Conservation (phyloP, 2,329 filamentous ascomycete species). For the Aspergillus texensis region DNA sequence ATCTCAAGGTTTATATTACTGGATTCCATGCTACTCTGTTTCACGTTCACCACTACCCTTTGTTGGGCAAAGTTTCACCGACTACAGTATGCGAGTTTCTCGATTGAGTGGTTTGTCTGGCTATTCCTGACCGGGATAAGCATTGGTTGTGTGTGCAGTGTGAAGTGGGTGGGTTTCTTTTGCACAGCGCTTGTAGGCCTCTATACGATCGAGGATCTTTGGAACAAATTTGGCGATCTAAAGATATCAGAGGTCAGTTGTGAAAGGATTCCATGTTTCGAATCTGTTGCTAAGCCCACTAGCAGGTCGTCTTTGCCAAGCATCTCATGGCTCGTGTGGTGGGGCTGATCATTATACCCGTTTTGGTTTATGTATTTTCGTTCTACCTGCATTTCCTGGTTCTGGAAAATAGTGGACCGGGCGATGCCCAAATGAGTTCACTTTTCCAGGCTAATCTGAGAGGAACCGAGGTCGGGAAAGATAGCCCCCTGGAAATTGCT, state of each 20-base stretch:
- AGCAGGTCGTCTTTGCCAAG: slow-evolving; percentile 66
- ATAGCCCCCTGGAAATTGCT: slow-evolving; percentile 90
- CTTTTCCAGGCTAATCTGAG: slow-evolving; percentile 96
- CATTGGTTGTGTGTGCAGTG: slow-evolving; percentile 96
- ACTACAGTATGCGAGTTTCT: slow-evolving; percentile 82
- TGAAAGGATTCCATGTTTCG: not conserved
- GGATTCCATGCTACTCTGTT: slow-evolving; percentile 97
- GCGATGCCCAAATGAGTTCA: slow-evolving; percentile 99
- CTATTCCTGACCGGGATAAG: slow-evolving; percentile 89
- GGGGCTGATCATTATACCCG: slow-evolving; percentile 84
- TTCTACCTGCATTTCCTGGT: slow-evolving; percentile 95
- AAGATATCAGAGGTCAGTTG: slow-evolving; percentile 79
- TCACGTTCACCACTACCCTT: slow-evolving; percentile 95
- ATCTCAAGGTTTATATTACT: slow-evolving; percentile 98
- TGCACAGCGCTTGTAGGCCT: slow-evolving; percentile 91
- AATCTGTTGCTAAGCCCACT: slow-evolving; percentile 33
- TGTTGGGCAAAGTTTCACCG: slow-evolving; percentile 98
- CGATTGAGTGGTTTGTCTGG: slow-evolving; percentile 92
- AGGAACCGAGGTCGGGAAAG: slow-evolving; percentile 90
- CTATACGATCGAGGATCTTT: slow-evolving; percentile 94
- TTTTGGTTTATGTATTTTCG: slow-evolving; percentile 91
- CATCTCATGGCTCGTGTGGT: slow-evolving; percentile 80
- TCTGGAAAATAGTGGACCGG: slow-evolving; percentile 88
- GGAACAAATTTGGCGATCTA: slow-evolving; percentile 94
- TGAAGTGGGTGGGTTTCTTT: slow-evolving; percentile 97